A percentile compares a stretch with the other conserved stretches of the same genome.
phyloP scores from a whole-genome alignment of 768 basidiomycete species.

The Rhizopogon vulgaris region DNA sequence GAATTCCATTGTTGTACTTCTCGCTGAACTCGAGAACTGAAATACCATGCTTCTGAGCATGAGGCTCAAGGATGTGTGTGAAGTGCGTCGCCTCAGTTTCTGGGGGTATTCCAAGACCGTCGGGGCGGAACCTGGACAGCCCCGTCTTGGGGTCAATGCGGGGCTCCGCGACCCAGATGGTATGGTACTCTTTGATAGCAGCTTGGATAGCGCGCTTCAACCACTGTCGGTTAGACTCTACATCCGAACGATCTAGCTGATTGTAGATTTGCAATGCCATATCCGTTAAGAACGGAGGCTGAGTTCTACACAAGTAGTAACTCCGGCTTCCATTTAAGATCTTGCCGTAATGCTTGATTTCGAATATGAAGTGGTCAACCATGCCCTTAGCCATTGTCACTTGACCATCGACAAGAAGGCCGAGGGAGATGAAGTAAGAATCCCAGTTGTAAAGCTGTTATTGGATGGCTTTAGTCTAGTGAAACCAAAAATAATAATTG shows the following conservation, averaged over 20 bases:
- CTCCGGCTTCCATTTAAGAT: constrained; percentile 95
- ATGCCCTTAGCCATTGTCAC: constrained; percentile 94
- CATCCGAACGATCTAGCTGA: constrained; percentile 82
- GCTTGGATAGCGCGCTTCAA: constrained; percentile 94
- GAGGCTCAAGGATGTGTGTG: constrained; percentile 95
- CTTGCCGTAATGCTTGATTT: constrained; percentile 97
- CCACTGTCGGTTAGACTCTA: constrained; percentile 77
- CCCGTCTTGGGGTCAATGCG: constrained; percentile 94
- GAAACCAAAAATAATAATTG: not conserved
- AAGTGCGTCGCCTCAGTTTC: constrained; percentile 99
- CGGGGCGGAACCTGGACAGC: constrained; percentile 89
- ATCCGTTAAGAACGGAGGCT: constrained; percentile 98
- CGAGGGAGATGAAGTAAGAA: constrained; percentile 90
- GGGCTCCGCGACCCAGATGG: constrained; percentile 92
- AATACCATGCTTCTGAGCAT: constrained; percentile 84
- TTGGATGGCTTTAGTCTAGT: constrained; percentile 2
- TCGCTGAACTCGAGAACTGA: constrained; percentile 96
- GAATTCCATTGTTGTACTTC: constrained; percentile 80
- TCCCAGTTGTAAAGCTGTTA: constrained; percentile 89
- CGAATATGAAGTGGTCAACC: constrained; percentile 99
- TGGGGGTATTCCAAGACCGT: constrained; percentile 92
- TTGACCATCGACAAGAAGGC: constrained; percentile 91
- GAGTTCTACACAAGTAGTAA: constrained; percentile 91
- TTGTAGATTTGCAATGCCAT: constrained; percentile 98
- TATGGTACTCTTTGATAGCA: constrained; percentile 98